These are phyloP conservation scores for Bryoglossum gracile DNA, from an alignment of 495 filamentous ascomycete genomes.

Conservation along the genomic window DNA sequence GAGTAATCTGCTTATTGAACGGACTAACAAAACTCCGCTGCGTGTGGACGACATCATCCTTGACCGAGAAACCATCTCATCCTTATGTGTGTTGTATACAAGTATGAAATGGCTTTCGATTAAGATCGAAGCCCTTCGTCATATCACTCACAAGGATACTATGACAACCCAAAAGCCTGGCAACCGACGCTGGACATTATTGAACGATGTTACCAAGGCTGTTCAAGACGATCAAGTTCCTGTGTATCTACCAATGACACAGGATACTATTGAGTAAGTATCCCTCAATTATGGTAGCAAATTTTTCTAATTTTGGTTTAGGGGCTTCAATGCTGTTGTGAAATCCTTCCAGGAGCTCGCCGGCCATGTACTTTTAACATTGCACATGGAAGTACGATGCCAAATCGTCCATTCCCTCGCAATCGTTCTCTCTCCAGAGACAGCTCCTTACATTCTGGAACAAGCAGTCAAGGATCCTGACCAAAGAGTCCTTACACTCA, in stretches of 20 bases:
- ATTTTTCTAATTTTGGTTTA: conserved; percentile 29
- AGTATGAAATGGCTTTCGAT: conserved; percentile 97
- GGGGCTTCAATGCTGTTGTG: conserved; percentile 81
- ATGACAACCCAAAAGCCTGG: conserved; percentile 39
- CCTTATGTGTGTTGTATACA: conserved; percentile 81
- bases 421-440: conserved; percentile 45
- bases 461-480: conserved; percentile 74
- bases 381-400: conserved; percentile 83
- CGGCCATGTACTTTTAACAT: conserved; percentile 64
- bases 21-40: conserved; percentile 55
- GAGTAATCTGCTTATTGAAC: conserved; percentile 55
- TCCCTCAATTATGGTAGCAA: background rate
- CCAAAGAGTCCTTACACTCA: conserved; percentile 66
- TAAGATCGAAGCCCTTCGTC: conserved; percentile 67
- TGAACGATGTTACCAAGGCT: conserved; percentile 42
- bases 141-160: conserved; percentile 53
- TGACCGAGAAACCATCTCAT: conserved; percentile 76
- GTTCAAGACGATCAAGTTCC: conserved; percentile 37
- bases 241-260: conserved; percentile 83
- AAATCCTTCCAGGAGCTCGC: conserved; percentile 72
- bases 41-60: conserved; percentile 76
- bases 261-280: conserved; percentile 67
- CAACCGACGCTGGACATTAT: conserved; percentile 73
- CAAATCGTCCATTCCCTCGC: conserved; percentile 64
- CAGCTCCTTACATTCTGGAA: conserved; percentile 65